Base-by-base conservation (phyloP, 306 rosid species). In the Cicer bijugum region DNA sequence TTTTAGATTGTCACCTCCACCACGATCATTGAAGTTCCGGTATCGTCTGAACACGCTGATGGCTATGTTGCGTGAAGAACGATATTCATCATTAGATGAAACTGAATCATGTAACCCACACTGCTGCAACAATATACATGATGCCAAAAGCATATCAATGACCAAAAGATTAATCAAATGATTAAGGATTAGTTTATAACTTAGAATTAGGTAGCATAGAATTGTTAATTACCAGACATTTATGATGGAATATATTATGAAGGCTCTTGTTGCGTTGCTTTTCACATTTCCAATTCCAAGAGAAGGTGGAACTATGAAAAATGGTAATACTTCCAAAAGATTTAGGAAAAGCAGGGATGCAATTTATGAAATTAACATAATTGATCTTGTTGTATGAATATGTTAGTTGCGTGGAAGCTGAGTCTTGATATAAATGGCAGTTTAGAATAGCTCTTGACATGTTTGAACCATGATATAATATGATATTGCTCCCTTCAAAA, bases 31-130 rank as follows among this genome's bases (percentile, higher is more conserved):
- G 57, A 86, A 90, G 71, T 91, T 91, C 82, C 91, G 78, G 83
- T 86, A 94, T 76, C 98, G 83, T 82, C 87, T 85, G 53, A 89
- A 88, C 82, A 91, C 74, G 80, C 91, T 94, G 84, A 94, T 88
- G 44, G 99, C 99, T 88, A 94, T 91, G 81, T 94, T 94, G 78
- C 97, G 92, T 0, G 99, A 94, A 37, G 99, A 94, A 9, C 99
- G 90, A 72, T 82, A 94, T 72, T 94, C 97, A 23, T 94, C 92
- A 45, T 90, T 92, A 1, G 96, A 82, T 35, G 95, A 81, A 70
- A 83, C 10, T 5, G 97, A 79, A 79, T 88, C 93, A 42, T 85
- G 83, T 64, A 85, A 75, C 71, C 85, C 87, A 74, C 97, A 91
- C 95, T 94, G 79, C 56, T 92, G 78, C 65, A 67, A 58, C 57